Evolutionary conservation across 148 eudicot genomes (phyloP).

Genomic region (Arctostaphylos glauca): DNA sequence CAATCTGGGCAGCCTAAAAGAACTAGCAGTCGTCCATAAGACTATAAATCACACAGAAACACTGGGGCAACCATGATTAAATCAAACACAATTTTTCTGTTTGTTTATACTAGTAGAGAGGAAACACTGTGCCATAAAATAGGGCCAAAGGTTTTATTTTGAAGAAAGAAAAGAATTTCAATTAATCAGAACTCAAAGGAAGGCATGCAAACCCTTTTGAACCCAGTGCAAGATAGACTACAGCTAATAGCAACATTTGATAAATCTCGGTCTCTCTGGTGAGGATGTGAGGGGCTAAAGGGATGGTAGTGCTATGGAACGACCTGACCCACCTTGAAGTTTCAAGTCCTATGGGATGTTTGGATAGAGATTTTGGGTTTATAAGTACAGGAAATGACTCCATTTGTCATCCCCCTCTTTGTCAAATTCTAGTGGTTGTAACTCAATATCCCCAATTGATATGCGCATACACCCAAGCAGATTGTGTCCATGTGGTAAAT

Average conservation of each 20-base stretch:
- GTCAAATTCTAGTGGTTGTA: background rate
- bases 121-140: background rate
- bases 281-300: background rate
- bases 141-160: background rate
- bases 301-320: background rate
- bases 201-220: background rate
- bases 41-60: background rate
- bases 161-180: background rate
- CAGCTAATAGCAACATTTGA: background rate
- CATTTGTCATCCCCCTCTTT: background rate
- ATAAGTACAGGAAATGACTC: background rate
- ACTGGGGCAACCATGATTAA: background rate
- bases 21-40: background rate
- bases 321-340: background rate
- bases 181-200: background rate
- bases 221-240: background rate
- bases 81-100: background rate
- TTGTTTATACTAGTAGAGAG: background rate
- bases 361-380: background rate
- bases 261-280: background rate
- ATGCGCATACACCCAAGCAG: background rate
- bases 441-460: background rate
- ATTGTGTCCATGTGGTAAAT: slow-evolving; percentile 2
- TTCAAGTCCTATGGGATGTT: background rate
- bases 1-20: background rate